Base-by-base conservation (phyloP, 2,329 filamentous ascomycete species). In the Aspergillus ibericus region DNA sequence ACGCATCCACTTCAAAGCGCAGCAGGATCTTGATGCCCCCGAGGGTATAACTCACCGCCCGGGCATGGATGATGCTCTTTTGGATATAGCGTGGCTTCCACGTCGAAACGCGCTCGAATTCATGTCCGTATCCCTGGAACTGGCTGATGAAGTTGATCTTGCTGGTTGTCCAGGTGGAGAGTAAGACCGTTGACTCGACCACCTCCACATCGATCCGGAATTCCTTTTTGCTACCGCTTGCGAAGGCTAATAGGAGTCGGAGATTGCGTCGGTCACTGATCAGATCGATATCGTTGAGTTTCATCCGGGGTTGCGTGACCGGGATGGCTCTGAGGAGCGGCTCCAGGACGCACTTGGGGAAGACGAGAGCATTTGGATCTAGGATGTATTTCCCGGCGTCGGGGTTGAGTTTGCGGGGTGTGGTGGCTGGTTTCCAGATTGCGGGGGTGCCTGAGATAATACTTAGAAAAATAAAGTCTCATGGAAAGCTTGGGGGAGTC, bases 221-320 rank as follows among this genome's bases (percentile, higher is more conserved):
- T 20, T 27, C 15, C 9, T 42, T 47, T 12, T 52, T 57, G 2
- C 18, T 47, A 1, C 38, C 40, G 22, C 38, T 38, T 4, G 38
- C 55, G 16, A 57, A 57, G 1, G 16, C 20, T 18, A 57, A 27
- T 1, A 57, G 32, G 3, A 48, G 47, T 3, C 48, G 48, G 20
- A 57, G 48, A 38, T 57, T 57, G 12, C 48, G 36, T 1, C 49
- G 29, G 10, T 57, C 55, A 15, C 29, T 16, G 8, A 57, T 49
- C 9, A 75, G 16, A 35, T 55, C 52, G 2, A 47, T 25, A 16
- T 25, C 29, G 38, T 12, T 42, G 18, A 42, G 38, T 13, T 42
- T 13, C 18, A 13, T 42, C 13, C 20, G 18, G 38, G 38, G 29
- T 9, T 42, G n/a, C 8, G 18, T 42, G 38, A 7, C 13, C 4